Evolutionary conservation across 2,329 filamentous ascomycete genomes (phyloP), one percentile per base, ranked within the genome.

Genomic region (Talaromyces sp.): DNA sequence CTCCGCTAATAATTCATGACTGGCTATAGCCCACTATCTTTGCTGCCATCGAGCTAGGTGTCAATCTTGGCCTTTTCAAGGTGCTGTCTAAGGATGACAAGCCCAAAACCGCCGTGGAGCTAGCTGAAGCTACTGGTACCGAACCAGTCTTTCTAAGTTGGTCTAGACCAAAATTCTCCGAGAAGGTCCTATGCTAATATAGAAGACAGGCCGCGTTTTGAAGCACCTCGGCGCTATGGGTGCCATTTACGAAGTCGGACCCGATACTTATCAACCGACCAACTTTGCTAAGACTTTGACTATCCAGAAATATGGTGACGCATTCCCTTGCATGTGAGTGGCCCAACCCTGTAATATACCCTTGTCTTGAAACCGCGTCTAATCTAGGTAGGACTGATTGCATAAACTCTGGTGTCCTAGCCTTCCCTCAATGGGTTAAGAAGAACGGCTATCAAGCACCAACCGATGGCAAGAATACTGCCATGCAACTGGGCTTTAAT

Each of bases 171-270:
- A 65, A 69, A 27, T 13, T 29, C 1, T 7, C 11, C 19, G 4
- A 5, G 29, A 6, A 19, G 2, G 7, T 61, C 73, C 36, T 64
- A 75, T 11, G 61, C 68, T 25, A 72, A 76, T 59, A 51, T 67
- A 65, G 68, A 1, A 68, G 8, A 56, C 71, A 61, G 72, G 75
- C 47, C 74, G 78, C 15, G 72, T 76, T 6, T 68, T 75, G n/a
- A 75, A 74, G 60, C 78, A 80, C 56, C 72, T 80, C 1, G 73
- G 75, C 5, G 75, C 78, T 1, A 80, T 78, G 74, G 73, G 79
- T 54, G 60, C 79, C 3, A 65, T 79, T 31, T 68, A 68, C 10
- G 64, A 67, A 19, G 76, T 71, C 38, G 69, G 70, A 11, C 66
- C 72, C 10, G 69, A 71, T 10, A 71, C 58, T 1, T 78, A 78